Evolutionary conservation across 2,329 filamentous ascomycete species (phyloP).

Genomic region (Sporothrix pallida): DNA sequence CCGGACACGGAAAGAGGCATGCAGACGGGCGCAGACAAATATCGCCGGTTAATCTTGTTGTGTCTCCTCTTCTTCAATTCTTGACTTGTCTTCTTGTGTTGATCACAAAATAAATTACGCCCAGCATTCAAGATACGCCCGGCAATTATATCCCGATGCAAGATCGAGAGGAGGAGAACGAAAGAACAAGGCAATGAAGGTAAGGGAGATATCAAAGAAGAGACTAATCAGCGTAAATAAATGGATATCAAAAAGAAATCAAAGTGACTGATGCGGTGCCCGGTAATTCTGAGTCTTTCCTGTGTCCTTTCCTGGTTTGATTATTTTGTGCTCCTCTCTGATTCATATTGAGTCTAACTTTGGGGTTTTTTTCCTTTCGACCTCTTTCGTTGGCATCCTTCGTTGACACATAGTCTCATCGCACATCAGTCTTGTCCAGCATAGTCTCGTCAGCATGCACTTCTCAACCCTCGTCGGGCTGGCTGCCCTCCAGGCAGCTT

Average conservation of each 20-base stretch:
- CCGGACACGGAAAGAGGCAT: background rate
- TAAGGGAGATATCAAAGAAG: too few relatives aligned
- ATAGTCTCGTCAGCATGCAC: too few relatives aligned
- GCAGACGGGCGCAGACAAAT: background rate
- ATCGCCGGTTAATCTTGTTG: background rate
- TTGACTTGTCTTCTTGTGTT: background rate
- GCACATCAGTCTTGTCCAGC: too few relatives aligned
- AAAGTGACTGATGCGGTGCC: background rate
- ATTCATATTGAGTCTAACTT: conserved; percentile 39
- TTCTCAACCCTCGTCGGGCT: conserved; percentile 41
- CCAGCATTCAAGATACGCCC: background rate
- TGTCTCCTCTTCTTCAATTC: background rate
- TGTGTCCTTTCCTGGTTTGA: background rate
- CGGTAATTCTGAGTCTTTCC: background rate
- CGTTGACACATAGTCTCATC: background rate
- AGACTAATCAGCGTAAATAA: background rate
- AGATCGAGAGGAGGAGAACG: background rate
- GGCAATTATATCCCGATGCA: conserved; percentile 1
- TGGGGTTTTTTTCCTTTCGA: too few relatives aligned
- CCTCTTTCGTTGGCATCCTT: too few relatives aligned
- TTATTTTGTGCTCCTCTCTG: background rate
- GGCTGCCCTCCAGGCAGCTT: conserved; percentile 38
- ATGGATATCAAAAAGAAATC: background rate
- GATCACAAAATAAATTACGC: background rate
- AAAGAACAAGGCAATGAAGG: background rate